These are phyloP conservation scores for Thelonectria discophora DNA, from an alignment of 2,329 filamentous ascomycete genomes.

Conservation along the genomic window DNA sequence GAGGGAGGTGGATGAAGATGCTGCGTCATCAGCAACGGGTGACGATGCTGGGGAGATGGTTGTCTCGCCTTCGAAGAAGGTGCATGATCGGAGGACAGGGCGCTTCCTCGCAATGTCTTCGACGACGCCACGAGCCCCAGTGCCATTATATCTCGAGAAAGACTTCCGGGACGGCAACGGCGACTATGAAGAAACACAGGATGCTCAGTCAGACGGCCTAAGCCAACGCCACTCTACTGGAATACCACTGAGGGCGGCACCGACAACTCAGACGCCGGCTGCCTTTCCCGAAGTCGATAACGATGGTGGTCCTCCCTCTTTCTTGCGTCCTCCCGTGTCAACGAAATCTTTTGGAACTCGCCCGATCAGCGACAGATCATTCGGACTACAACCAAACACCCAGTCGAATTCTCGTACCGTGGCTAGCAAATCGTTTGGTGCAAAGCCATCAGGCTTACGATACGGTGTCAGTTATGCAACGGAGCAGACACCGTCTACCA, in stretches of 20 bases:
- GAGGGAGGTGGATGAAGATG: constrained; percentile 45
- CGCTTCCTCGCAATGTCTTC: constrained; percentile 45
- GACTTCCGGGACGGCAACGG: constrained; percentile 42
- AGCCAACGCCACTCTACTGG: constrained; percentile 21
- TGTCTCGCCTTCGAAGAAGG: constrained; percentile 35
- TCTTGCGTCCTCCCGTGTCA: constrained; percentile 16
- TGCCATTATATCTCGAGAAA: constrained; percentile 55
- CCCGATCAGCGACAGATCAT: constrained; percentile 17
- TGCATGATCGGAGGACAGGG: constrained; percentile 31
- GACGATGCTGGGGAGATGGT: constrained; percentile 34
- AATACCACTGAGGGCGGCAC: constrained; percentile 10
- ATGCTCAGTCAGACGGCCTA: constrained; percentile 2
- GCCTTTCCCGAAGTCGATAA: constrained; percentile 13
- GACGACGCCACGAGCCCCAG: constrained; percentile 54
- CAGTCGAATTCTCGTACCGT: constrained; percentile 16
- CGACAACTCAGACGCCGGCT: not conserved
- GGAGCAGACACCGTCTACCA: constrained; percentile 26
- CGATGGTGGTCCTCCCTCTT: constrained; percentile 1
- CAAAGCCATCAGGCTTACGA: constrained; percentile 27
- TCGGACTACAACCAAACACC: constrained; percentile 22
- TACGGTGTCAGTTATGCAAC: constrained; percentile 26
- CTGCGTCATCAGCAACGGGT: constrained; percentile 32
- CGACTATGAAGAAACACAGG: constrained; percentile 12
- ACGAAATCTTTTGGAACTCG: constrained; percentile 24
- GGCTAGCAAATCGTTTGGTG: constrained; percentile 34